Evolutionary conservation across 2,329 filamentous ascomycete species (phyloP).

Genomic region (Penicillium olsonii): DNA sequence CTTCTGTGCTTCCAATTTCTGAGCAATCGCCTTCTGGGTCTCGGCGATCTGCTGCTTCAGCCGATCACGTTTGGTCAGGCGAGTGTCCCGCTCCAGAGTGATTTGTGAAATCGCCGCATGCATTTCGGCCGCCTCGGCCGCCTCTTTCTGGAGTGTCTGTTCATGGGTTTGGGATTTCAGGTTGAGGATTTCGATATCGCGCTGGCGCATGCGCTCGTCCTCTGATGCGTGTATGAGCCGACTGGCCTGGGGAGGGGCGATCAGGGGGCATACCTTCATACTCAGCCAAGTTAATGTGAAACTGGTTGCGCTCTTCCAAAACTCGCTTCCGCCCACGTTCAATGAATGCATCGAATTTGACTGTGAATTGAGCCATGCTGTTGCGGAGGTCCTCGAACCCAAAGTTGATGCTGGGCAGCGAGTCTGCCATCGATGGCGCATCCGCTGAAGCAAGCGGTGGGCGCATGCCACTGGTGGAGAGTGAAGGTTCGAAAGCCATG

Average conservation of each 20-base stretch:
- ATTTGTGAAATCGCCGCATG: constrained; percentile 60
- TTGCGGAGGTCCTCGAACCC: constrained; percentile 94
- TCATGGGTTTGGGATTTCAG: constrained; percentile 58
- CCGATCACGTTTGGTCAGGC: constrained; percentile 56
- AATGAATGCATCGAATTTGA: constrained; percentile 90
- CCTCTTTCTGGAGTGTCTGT: constrained; percentile 60
- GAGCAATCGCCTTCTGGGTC: constrained; percentile 49
- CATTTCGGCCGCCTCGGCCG: constrained; percentile 64
- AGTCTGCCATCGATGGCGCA: constrained; percentile 63
- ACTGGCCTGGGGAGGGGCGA: neutral
- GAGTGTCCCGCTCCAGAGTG: constrained; percentile 57
- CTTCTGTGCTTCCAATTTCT: constrained; percentile 48
- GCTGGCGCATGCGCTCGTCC: constrained; percentile 86
- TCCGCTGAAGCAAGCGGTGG: constrained; percentile 54
- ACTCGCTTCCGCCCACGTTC: constrained; percentile 87
- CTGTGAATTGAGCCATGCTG: constrained; percentile 90
- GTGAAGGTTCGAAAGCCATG: constrained; percentile 59
- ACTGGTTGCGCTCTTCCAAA: constrained; percentile 89
- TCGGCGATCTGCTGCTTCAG: constrained; percentile 58
- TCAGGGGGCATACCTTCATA: constrained; percentile 67
- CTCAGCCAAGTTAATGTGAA: constrained; percentile 85
- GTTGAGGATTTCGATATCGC: constrained; percentile 76
- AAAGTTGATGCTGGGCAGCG: constrained; percentile 86
- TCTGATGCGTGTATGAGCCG: constrained; percentile 54
- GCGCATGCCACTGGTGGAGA: constrained; percentile 56